Evolutionary conservation across 73 alveolate genomes (phyloP).

Genomic region (Paramecium sexaurelia): DNA sequence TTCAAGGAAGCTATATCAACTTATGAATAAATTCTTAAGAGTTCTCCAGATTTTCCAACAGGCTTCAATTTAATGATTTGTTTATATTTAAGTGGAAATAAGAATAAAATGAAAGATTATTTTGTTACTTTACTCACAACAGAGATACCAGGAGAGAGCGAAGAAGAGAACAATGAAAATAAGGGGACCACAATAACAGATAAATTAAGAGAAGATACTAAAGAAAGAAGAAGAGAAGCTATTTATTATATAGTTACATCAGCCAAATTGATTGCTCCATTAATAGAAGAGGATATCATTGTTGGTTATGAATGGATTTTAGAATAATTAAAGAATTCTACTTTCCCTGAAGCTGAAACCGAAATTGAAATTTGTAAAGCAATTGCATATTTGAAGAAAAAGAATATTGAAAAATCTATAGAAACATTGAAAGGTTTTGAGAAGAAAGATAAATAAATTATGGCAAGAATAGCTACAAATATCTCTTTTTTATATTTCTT

Average conservation of each 20-base stretch:
- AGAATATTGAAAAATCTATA: conserved; percentile 95
- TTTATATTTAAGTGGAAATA: conserved; percentile 93
- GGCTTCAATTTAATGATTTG: conserved; percentile 94
- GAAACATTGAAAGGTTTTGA: conserved; percentile 96
- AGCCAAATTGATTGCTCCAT: conserved; percentile 96
- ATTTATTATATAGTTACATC: conserved; percentile 83
- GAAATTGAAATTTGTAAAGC: conserved; percentile 98
- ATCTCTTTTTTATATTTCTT: conserved; percentile 96
- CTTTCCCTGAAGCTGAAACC: conserved; percentile 92
- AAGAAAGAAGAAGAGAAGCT: conserved; percentile 90
- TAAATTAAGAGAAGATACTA: conserved; percentile 92
- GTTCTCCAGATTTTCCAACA: conserved; percentile 81
- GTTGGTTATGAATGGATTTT: conserved; percentile 92
- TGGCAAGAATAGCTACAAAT: conserved; percentile 99
- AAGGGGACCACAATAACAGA: conserved; percentile 78
- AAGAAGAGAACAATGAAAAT: conserved; percentile 82
- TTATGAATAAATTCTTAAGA: conserved; percentile 85
- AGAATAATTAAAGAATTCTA: conserved; percentile 91
- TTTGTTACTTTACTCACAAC: conserved; percentile 85
- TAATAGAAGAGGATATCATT: conserved; percentile 91
- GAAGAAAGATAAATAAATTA: conserved; percentile 96
- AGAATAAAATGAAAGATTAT: conserved; percentile 81
- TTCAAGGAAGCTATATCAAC: conserved; percentile 84
- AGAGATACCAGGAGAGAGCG: conserved; percentile 94
- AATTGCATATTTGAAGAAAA: conserved; percentile 91